Conservation (phyloP, 1,284 basidiomycete species). For the Wolfiporia cocos region DNA sequence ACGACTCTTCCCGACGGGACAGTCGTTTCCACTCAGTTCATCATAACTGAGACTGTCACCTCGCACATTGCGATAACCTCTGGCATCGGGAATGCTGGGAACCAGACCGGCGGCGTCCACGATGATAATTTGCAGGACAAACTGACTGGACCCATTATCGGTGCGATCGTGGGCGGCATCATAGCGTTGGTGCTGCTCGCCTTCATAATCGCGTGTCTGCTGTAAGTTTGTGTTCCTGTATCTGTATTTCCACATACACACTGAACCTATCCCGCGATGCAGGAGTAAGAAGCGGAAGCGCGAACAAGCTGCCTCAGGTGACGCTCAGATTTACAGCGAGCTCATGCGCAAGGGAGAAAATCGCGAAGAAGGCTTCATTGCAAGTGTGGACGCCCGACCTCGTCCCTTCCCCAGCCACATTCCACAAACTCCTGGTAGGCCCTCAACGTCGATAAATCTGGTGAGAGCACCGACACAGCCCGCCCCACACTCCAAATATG, state of each 20-base stretch:
- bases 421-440: too few species aligned
- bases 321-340: neutral
- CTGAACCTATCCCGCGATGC: neutral
- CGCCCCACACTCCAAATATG: too few species aligned
- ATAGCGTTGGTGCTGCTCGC: slow-evolving; percentile 2
- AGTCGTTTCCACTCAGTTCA: neutral
- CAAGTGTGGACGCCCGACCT: neutral
- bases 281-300: slow-evolving; percentile 3
- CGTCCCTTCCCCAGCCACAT: slow-evolving; percentile 1
- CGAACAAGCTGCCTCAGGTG: neutral
- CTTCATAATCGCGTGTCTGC: slow-evolving; percentile 1
- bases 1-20: slow-evolving; percentile 1
- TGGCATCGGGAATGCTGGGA: neutral
- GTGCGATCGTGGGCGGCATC: slow-evolving; percentile 4
- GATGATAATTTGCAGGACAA: neutral
- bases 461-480: too few species aligned
- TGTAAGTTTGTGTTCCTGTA: neutral
- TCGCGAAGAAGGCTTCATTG: neutral
- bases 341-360: neutral
- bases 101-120: neutral
- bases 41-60: neutral
- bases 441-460: too few species aligned
- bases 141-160: slow-evolving; percentile 1
- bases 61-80: neutral
- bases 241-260: neutral